Conservation (phyloP, 2,329 filamentous ascomycete genomes). For the Sporothrix sp. region DNA sequence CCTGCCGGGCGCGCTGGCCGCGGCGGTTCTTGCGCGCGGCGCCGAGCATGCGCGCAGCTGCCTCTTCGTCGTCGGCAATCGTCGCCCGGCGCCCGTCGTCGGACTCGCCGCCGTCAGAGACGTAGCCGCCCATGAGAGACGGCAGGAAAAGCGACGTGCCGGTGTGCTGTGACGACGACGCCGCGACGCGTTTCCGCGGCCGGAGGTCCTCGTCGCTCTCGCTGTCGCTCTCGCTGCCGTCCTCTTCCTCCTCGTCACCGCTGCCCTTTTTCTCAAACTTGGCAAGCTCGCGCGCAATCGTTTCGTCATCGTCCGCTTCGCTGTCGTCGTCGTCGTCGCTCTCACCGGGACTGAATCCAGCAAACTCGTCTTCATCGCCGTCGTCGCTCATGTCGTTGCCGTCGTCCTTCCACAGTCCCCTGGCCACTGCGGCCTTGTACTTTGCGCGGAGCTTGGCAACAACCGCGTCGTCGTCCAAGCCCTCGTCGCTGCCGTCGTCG, state of each 20-base stretch:
- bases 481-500: neutral
- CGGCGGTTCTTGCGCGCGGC: slow-evolving; percentile 55
- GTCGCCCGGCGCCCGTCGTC: no score
- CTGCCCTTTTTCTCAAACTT: no score
- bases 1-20: slow-evolving; percentile 68
- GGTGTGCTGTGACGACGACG: neutral
- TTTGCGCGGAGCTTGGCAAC: slow-evolving; percentile 11
- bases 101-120: slow-evolving; percentile 72
- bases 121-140: slow-evolving; percentile 68
- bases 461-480: slow-evolving; percentile 1
- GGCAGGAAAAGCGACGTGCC: slow-evolving; percentile 56
- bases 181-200: slow-evolving; percentile 9
- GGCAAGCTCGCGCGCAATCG: no score
- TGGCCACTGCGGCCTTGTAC: slow-evolving; percentile 20
- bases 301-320: no score
- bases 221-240: slow-evolving; percentile 11
- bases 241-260: neutral
- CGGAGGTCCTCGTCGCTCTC: slow-evolving; percentile 8
- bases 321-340: slow-evolving; percentile 19
- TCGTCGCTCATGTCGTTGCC: slow-evolving; percentile 16
- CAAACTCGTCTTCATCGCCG: slow-evolving; percentile 17
- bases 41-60: slow-evolving; percentile 35
- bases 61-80: slow-evolving; percentile 58
- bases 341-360: slow-evolving; percentile 13
- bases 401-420: slow-evolving; percentile 24